A percentile compares a stretch with the other conserved stretches of the same genome.
phyloP scores from a whole-genome alignment of 2,329 filamentous ascomycete genomes.

The Biscogniauxia marginata region DNA sequence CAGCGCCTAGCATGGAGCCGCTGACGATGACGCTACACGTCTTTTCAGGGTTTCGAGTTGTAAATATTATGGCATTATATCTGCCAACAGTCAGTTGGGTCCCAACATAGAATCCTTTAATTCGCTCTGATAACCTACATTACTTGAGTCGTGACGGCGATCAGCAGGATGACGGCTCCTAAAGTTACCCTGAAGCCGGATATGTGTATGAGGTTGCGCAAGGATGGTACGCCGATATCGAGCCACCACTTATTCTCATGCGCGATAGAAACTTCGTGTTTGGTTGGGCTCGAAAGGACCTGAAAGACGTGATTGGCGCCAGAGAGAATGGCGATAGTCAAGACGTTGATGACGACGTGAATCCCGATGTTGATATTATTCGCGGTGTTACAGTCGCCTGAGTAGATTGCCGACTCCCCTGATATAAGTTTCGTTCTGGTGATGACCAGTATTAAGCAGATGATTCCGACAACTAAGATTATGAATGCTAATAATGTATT shows the following conservation, averaged over 20 bases:
- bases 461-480: constrained; percentile 36
- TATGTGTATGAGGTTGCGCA: constrained; percentile 48
- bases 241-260: constrained; percentile 48
- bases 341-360: constrained; percentile 44
- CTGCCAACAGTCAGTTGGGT: constrained; percentile 31
- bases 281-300: constrained; percentile 53
- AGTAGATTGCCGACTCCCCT: constrained; percentile 38
- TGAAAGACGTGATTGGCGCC: constrained; percentile 55
- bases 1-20: constrained; percentile 41
- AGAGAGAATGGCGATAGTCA: constrained; percentile 43
- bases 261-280: constrained; percentile 46
- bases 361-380: constrained; percentile 40
- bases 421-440: constrained; percentile 33
- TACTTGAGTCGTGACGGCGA: constrained; percentile 47
- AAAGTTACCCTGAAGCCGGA: constrained; percentile 40
- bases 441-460: constrained; percentile 39
- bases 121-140: constrained; percentile 40
- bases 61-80: constrained; percentile 52
- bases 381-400: constrained; percentile 39
- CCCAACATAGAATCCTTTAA: background rate
- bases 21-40: constrained; percentile 44
- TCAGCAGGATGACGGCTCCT: constrained; percentile 39
- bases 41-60: constrained; percentile 33
- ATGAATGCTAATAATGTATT: constrained; percentile 42
- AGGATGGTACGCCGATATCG: constrained; percentile 53